Base-by-base conservation (phyloP, 495 filamentous ascomycete genomes). In the Neurospora pannonica region DNA sequence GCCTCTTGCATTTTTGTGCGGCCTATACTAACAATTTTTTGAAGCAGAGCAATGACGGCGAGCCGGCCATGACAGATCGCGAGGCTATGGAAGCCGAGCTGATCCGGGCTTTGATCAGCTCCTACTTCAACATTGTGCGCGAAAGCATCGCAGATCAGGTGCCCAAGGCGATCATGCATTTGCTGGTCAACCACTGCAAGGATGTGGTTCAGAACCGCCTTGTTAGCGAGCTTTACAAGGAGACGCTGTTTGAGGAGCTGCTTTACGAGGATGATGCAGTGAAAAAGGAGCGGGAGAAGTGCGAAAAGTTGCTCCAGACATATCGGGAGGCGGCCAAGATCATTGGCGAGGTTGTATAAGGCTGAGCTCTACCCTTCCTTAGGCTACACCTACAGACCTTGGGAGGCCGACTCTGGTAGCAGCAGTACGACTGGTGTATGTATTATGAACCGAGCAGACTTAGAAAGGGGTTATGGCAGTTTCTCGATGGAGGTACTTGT, bases 261-360 rank as follows among this genome's bases (percentile, higher is more conserved):
- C 87, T 99, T 28, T 98, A 99, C 81, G 96, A 99, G 83, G 96
- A 99, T 78, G 96, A 98, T 80, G 93, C 88, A 19, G 96, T 99
- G 80, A 97, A 97, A 88, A 93, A 94, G 74, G 96, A 99, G 83
- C 89, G 96, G 73, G 95, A 97, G 86, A 99, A 99, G 87, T 99
- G 96, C 81, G 97, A 98, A 87, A 94, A 92, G 81, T 84, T 98
- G 77, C 84, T 99, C 73, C 89, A 91, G 77, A 99, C 97, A 39
- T 99, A 99, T 85, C 93, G 93, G 75, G 95, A 98, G 83, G 96
- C 96, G 15, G 94, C 95, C 42, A 97, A 95, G 86, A 99, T 99
- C 79, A 93, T 99, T 70, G 94, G 95, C 36, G 96, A 99, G 83
- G 96, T 99, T 69, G 87, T 97, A 82, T 97, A 92, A 79, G 62